phyloP scores from a whole-genome alignment of 352 stramenopile genomes.

The Thraustotheca clavata region DNA sequence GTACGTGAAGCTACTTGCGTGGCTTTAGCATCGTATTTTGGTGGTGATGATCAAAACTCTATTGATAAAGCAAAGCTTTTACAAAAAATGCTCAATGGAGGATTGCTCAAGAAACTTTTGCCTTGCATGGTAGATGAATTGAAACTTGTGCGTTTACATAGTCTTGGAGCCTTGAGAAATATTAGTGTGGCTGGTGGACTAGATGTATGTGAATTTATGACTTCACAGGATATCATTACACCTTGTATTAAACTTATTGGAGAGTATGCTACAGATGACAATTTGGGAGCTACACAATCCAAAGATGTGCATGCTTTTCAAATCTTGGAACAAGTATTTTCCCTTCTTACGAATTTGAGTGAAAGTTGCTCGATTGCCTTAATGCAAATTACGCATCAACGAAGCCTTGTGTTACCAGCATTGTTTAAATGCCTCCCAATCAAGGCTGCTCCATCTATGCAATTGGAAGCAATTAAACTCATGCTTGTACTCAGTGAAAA shows the following conservation, averaged over 20 bases:
- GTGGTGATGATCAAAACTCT: slow-evolving; percentile 49
- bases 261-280: slow-evolving; percentile 42
- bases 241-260: slow-evolving; percentile 64
- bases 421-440: slow-evolving; percentile 60
- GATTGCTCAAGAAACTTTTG: slow-evolving; percentile 74
- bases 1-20: slow-evolving; percentile 82
- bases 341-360: slow-evolving; percentile 70
- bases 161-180: slow-evolving; percentile 72
- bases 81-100: slow-evolving; percentile 64
- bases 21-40: slow-evolving; percentile 76
- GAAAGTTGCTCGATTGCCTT: slow-evolving; percentile 75
- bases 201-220: slow-evolving; percentile 78
- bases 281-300: slow-evolving; percentile 29
- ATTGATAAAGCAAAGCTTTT: slow-evolving; percentile 50
- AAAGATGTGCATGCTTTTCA: slow-evolving; percentile 53
- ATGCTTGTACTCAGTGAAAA: slow-evolving; percentile 74
- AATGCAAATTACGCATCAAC: slow-evolving; percentile 62
- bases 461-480: slow-evolving; percentile 73
- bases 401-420: slow-evolving; percentile 58
- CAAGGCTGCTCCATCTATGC: slow-evolving; percentile 38
- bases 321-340: slow-evolving; percentile 72
- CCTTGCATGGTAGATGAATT: slow-evolving; percentile 75
- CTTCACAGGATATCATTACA: slow-evolving; percentile 60
- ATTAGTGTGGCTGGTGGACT: slow-evolving; percentile 80
- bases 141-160: slow-evolving; percentile 77